Conservation (phyloP, 1,284 basidiomycete genomes). For the Microbotryum violaceum region DNA sequence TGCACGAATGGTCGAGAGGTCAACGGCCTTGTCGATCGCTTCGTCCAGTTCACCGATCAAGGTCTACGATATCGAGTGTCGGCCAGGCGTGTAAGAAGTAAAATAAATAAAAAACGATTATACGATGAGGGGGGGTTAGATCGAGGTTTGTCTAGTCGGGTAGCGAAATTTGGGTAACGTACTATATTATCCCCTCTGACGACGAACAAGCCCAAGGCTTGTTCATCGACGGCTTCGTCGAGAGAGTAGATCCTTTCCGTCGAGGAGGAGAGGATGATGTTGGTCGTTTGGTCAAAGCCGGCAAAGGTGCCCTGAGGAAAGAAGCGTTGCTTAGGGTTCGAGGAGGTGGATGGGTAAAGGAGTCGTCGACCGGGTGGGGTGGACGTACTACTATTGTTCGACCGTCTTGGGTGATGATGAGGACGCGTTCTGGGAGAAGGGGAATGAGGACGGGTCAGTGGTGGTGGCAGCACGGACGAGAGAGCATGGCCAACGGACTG, state of each 20-base stretch:
- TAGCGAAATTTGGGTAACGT: too few relatives aligned
- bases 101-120: too few relatives aligned
- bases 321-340: background rate
- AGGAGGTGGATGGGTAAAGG: background rate
- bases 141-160: too few relatives aligned
- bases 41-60: slow-evolving; percentile 88
- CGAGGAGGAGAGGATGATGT: slow-evolving; percentile 81
- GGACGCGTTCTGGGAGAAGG: slow-evolving; percentile 56
- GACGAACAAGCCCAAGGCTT: slow-evolving; percentile 90
- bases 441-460: too few relatives aligned
- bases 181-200: slow-evolving; percentile 98
- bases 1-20: slow-evolving; percentile 71
- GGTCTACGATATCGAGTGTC: slow-evolving; percentile 66
- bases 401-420: slow-evolving; percentile 84
- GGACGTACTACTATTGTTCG: slow-evolving; percentile 67
- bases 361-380: too few relatives aligned
- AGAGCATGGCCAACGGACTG: slow-evolving; percentile 48
- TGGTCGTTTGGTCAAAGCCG: slow-evolving; percentile 86
- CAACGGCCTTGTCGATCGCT: slow-evolving; percentile 67
- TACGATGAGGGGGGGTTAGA: too few relatives aligned
- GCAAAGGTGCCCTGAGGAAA: slow-evolving; percentile 67
- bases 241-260: slow-evolving; percentile 82
- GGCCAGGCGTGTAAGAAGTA: too few relatives aligned
- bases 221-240: slow-evolving; percentile 89
- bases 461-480: background rate